A percentile compares a stretch with the other conserved stretches of the same genome.
These are phyloP conservation scores for Protostelium mycophagum DNA, from an alignment of 78 protist genomes.

Conservation along the genomic window DNA sequence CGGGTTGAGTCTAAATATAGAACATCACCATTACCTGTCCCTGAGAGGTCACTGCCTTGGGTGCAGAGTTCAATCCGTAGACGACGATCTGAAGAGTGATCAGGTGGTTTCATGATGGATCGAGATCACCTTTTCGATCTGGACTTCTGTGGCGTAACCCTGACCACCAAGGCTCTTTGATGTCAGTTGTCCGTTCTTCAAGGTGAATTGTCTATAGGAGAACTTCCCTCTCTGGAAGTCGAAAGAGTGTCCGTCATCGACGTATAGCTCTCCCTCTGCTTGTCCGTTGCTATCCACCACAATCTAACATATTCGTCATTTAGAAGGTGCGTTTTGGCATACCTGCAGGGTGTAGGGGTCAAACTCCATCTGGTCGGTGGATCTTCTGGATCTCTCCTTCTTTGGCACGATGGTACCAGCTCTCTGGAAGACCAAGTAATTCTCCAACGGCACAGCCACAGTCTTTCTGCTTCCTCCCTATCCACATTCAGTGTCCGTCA, in stretches of 20 bases:
- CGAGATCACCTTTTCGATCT: background rate
- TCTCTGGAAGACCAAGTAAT: conserved; percentile 76
- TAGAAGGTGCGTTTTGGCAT: conserved; percentile 12
- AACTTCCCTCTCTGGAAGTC: conserved; percentile 50
- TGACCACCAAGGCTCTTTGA: background rate
- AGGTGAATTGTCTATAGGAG: conserved; percentile 21
- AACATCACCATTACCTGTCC: background rate
- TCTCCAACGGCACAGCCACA: conserved; percentile 68
- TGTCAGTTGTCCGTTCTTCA: conserved; percentile 16
- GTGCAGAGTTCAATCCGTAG: background rate
- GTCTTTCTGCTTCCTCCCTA: conserved; percentile 14
- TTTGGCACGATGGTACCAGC: conserved; percentile 89
- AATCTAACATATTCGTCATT: conserved; percentile 16
- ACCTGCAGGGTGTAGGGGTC: conserved; percentile 91
- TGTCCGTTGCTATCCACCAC: background rate
- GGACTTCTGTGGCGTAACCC: background rate
- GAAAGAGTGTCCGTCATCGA: conserved; percentile 75
- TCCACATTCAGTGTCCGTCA: conserved; percentile 14
- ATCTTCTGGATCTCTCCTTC: conserved; percentile 79
- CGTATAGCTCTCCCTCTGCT: conserved; percentile 76
- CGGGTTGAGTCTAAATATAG: background rate
- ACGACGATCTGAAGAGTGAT: conserved; percentile 2
- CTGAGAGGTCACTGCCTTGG: background rate
- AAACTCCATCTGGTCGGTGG: conserved; percentile 45
- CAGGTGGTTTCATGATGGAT: background rate